Evolutionary conservation across 1,284 basidiomycete genomes (phyloP).

Genomic region (Melampsora medusae): DNA sequence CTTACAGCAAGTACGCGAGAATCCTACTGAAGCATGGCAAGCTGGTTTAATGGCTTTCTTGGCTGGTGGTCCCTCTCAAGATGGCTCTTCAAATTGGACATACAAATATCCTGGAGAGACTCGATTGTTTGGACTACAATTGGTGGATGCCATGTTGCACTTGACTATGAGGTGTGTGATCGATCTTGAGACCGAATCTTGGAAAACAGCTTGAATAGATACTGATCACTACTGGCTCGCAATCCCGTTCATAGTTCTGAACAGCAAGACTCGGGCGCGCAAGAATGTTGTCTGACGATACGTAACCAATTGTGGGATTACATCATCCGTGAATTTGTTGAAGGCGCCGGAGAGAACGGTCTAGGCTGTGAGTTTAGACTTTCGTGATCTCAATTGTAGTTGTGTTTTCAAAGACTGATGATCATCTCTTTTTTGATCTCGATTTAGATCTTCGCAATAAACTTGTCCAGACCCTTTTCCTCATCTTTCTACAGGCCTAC

Average conservation of each 20-base stretch:
- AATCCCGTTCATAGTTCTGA: constrained; percentile 4
- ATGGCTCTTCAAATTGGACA: neutral
- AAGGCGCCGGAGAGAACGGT: constrained; percentile 27
- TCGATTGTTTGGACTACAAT: constrained; percentile 43
- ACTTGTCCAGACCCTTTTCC: constrained; percentile 91
- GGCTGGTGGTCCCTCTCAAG: constrained; percentile 9
- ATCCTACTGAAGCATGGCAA: constrained; percentile 38
- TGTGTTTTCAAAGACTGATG: constrained; percentile 5
- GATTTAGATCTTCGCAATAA: constrained; percentile 86
- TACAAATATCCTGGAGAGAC: constrained; percentile 40
- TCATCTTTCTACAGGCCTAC: constrained; percentile 89
- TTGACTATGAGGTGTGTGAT: constrained; percentile 22
- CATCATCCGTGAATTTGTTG: constrained; percentile 40
- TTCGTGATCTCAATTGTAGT: neutral
- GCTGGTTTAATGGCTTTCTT: constrained; percentile 38
- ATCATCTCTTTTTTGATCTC: constrained; percentile 27
- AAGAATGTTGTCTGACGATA: constrained; percentile 29
- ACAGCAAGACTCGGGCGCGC: constrained; percentile 6
- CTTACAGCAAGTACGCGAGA: constrained; percentile 24
- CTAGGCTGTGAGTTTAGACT: constrained; percentile 20
- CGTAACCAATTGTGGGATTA: constrained; percentile 41
- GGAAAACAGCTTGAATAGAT: neutral
- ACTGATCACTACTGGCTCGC: neutral
- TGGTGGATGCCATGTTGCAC: constrained; percentile 39
- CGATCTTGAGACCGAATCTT: neutral